Evolutionary conservation across 1,284 basidiomycete genomes (phyloP).

Genomic region (Ustilago xerochloae): DNA sequence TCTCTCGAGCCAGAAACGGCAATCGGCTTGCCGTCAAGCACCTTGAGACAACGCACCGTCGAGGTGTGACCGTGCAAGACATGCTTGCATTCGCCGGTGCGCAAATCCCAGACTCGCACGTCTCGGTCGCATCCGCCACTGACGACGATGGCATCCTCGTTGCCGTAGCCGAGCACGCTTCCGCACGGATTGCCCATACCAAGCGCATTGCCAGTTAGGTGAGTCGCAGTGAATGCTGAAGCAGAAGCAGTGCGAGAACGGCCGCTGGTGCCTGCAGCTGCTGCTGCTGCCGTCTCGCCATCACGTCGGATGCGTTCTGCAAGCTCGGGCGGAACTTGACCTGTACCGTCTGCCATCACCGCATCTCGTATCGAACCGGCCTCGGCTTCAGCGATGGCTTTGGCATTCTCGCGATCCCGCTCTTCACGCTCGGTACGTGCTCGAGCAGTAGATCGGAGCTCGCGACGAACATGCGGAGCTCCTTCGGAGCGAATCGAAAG

Average conservation of each 20-base stretch:
- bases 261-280: background rate
- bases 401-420: slow-evolving; percentile 15
- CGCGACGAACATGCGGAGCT: slow-evolving; percentile 12
- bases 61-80: slow-evolving; percentile 85
- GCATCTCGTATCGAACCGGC: slow-evolving; percentile 50
- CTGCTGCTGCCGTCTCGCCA: slow-evolving; percentile 14
- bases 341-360: slow-evolving; percentile 52
- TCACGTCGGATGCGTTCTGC: slow-evolving; percentile 36
- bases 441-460: slow-evolving; percentile 17
- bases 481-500: slow-evolving; percentile 37
- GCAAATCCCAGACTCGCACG: slow-evolving; percentile 89
- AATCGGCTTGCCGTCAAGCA: slow-evolving; percentile 85
- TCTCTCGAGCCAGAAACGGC: slow-evolving; percentile 86
- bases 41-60: slow-evolving; percentile 90
- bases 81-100: slow-evolving; percentile 83
- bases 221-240: slow-evolving; percentile 2
- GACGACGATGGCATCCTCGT: slow-evolving; percentile 79
- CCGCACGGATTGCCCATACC: slow-evolving; percentile 57
- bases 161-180: slow-evolving; percentile 75
- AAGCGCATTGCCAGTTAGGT: slow-evolving; percentile 31
- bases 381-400: slow-evolving; percentile 49
- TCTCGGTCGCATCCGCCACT: slow-evolving; percentile 91
- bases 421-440: slow-evolving; percentile 3
- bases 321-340: slow-evolving; percentile 31
- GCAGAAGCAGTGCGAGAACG: slow-evolving; percentile 12